phyloP scores from a whole-genome alignment of 345 rosid species.

The Sonneratia caseolaris region DNA sequence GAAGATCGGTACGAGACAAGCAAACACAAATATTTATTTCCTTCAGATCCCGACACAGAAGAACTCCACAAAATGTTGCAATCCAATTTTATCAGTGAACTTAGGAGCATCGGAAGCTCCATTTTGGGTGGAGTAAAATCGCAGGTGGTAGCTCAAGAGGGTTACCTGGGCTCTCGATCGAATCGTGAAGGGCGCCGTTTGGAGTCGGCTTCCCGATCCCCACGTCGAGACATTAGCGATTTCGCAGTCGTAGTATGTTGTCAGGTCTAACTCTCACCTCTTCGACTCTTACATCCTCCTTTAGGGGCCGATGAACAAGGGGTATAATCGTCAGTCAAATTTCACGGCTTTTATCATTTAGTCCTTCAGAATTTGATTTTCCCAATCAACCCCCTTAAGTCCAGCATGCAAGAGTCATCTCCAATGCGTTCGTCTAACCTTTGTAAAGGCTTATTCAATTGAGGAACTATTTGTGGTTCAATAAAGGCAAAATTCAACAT shows the following conservation, averaged over 20 bases:
- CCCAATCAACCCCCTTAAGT: background rate
- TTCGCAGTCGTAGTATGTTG: background rate
- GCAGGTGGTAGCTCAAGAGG: background rate
- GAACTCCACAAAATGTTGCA: background rate
- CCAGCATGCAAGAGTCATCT: background rate
- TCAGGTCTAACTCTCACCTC: background rate
- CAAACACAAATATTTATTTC: background rate
- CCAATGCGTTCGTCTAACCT: background rate
- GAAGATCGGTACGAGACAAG: background rate
- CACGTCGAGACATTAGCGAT: constrained; percentile 38
- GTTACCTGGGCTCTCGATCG: constrained; percentile 57
- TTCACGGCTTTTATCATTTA: background rate
- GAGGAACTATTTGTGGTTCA: background rate
- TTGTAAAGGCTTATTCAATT: background rate
- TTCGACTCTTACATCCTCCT: background rate
- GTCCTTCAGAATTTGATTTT: background rate
- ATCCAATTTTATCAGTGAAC: background rate
- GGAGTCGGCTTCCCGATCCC: constrained; percentile 41
- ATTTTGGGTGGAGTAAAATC: background rate
- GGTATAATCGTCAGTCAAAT: background rate
- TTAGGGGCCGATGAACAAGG: background rate
- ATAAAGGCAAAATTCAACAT: background rate
- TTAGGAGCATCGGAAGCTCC: background rate
- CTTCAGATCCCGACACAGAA: background rate
- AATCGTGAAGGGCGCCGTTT: constrained; percentile 40